Evolutionary conservation across 805 yeast species (phyloP), one percentile per base, ranked within the genome.

Genomic region (Babjeviella inositovora): DNA sequence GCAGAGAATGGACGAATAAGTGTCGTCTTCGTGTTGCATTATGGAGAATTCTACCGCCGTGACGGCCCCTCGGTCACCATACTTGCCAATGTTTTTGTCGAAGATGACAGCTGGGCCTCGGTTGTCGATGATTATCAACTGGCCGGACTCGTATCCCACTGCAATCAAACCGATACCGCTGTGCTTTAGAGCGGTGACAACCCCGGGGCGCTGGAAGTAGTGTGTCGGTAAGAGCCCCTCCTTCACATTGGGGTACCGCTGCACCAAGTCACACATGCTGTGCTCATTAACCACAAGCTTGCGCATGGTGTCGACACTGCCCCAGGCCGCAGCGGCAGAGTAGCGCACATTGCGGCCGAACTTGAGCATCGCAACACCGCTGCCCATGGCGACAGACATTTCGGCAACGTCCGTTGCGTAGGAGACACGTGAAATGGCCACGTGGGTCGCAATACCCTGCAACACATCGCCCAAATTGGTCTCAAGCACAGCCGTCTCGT

Each of bases 161-260:
- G 77, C 90, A 6, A 76, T 79, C 50, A 90, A 85, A 0, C 95
- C 95, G 23, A 82, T 57, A 31, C 74, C 63, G 29, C 85, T 72
- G 43, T 77, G 64, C 25, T 62, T 57, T 23, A 85, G 30, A 2
- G 79, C 63, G 0, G 85, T 54, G 7, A 79, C 71, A 4, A 47
- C 47, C 18, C 28, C 17, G 7, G 50, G 39, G 10, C 62, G 58
- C 19, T 57, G 50, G 10, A 70, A 32, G 2, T 59, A 53, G 21
- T 56, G 50, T 13, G 43, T 45, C 1, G 87, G 85, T 33, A 75
- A 34, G 31, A 72, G 72, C 0, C 84, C 85, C 26, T 67, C 72
- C 26, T 48, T 53, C 6, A 66, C 23, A 21, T 48, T 51, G 8
- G 46, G 35, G n/a, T n/a, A n/a, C n/a, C n/a, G n/a, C n/a, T n/a